Base-by-base conservation (phyloP, 2,329 filamentous ascomycete genomes). In the Aspergillus novofumigatus region DNA sequence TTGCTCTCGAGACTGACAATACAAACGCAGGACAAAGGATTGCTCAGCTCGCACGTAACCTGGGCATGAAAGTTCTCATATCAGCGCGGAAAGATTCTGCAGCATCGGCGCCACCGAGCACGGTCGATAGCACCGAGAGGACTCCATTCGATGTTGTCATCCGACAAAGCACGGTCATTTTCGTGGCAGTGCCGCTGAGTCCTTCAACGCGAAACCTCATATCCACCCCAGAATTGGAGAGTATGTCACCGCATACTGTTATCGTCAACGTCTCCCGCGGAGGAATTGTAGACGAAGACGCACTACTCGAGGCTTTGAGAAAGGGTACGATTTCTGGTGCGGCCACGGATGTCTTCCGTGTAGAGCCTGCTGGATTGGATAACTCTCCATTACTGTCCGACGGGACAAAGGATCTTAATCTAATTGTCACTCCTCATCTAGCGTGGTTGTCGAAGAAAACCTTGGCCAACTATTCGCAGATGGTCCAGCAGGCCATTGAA, bases 391-490 rank as follows among this genome's bases (percentile, higher is more conserved):
- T 83, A 49, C 62, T 82, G 25, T 64, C 70, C 6, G 70, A 77
- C n/a, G 77, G 79, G 20, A 70, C 71, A 2, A 70, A 74, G 52
- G 72, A 75, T 21, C 73, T 82, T 11, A 82, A 83, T 58, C 66
- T 85, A 58, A 76, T 81, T 0, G 62, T 82, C 44, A 80, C 74
- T 50, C 81, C 81, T 20, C 82, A 85, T 69, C 59, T 83, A 42
- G 81, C 82, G 1, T 84, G 81, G 81, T 78, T 77, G 60, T 76
- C 80, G 1, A 72, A 75, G 49, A 75, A 70, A 60, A 83, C 80
- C 4, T 70, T 79, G 56, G 69, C 74, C 48, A 82, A 78, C 42
- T 74, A 82, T 45, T 72, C 74, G 11, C 67, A 69, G 32, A 74
- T 77, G 17, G 60, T 80, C 41, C 79, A 76, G 62, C 67, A 72